These are phyloP conservation scores for Pisolithus marmoratus DNA, from an alignment of 768 basidiomycete species.

Conservation along the genomic window DNA sequence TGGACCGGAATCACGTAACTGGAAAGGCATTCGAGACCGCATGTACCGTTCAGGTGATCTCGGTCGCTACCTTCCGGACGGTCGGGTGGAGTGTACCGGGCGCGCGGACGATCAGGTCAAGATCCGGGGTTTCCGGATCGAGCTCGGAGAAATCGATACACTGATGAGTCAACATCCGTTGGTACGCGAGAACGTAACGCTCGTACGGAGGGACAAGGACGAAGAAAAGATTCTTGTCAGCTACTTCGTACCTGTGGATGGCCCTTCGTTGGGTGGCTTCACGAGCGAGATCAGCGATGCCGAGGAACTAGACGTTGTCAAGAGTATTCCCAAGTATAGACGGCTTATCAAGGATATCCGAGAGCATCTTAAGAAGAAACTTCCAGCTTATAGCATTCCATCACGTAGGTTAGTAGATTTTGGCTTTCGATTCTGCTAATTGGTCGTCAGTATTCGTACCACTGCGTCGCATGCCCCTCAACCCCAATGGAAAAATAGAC, in stretches of 20 bases:
- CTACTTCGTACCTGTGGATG: conserved; percentile 90
- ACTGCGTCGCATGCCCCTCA: conserved; percentile 90
- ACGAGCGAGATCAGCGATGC: conserved; percentile 56
- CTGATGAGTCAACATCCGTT: conserved; percentile 90
- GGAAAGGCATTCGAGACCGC: conserved; percentile 93
- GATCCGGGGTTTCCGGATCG: conserved; percentile 98
- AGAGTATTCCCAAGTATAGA: conserved; percentile 81
- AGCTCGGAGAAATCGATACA: conserved; percentile 96
- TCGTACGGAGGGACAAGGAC: conserved; percentile 95
- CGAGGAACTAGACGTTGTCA: conserved; percentile 51
- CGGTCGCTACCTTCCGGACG: conserved; percentile 88
- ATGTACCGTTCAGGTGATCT: conserved; percentile 99
- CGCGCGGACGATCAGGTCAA: conserved; percentile 99
- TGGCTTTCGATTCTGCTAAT: conserved; percentile 3
- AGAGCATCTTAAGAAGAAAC: conserved; percentile 93
- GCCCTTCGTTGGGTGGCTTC: conserved; percentile 58
- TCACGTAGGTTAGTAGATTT: conserved; percentile 50
- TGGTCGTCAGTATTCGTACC: conserved; percentile 78
- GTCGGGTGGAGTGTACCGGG: conserved; percentile 93
- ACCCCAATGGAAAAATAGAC: conserved; percentile 98
- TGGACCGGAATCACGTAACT: conserved; percentile 71
- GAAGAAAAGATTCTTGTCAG: conserved; percentile 98
- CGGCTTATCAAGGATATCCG: conserved; percentile 89
- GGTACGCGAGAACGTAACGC: conserved; percentile 95
- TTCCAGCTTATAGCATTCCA: conserved; percentile 92